phyloP scores from a whole-genome alignment of 2,329 filamentous ascomycete genomes.

The Metarhizium rileyi region DNA sequence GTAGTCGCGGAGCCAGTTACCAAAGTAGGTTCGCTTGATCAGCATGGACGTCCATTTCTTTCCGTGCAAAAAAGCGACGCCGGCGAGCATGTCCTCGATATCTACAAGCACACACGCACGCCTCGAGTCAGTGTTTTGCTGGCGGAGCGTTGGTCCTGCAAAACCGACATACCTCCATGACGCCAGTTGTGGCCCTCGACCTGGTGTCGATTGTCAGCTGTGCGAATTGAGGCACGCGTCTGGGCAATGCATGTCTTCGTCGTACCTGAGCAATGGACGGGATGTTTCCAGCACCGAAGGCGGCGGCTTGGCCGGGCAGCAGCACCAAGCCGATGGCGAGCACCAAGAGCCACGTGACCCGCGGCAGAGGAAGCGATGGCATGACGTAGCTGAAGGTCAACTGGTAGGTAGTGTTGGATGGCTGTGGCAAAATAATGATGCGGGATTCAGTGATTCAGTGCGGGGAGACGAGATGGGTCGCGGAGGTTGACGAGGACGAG shows the following conservation, averaged over 20 bases:
- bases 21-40: constrained; percentile 72
- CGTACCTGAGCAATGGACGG: constrained; percentile 48
- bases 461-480: too few relatives aligned
- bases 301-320: constrained; percentile 44
- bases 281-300: constrained; percentile 63
- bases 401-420: too few relatives aligned
- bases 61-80: constrained; percentile 64
- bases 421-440: too few relatives aligned
- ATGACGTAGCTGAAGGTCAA: too few relatives aligned
- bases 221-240: neutral
- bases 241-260: neutral
- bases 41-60: constrained; percentile 79
- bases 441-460: too few relatives aligned
- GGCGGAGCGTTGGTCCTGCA: neutral
- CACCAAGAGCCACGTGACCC: constrained; percentile 42
- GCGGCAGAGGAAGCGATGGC: constrained; percentile 36
- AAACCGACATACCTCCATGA: constrained; percentile 44
- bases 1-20: constrained; percentile 81
- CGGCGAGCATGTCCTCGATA: constrained; percentile 75
- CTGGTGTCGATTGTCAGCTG: constrained; percentile 23
- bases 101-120: too few relatives aligned
- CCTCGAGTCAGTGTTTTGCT: neutral
- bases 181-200: constrained; percentile 62
- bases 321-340: constrained; percentile 44
- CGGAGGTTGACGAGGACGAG: too few relatives aligned